Conservation (phyloP, 2,329 filamentous ascomycete species). For the Raffaelea albimanens region DNA sequence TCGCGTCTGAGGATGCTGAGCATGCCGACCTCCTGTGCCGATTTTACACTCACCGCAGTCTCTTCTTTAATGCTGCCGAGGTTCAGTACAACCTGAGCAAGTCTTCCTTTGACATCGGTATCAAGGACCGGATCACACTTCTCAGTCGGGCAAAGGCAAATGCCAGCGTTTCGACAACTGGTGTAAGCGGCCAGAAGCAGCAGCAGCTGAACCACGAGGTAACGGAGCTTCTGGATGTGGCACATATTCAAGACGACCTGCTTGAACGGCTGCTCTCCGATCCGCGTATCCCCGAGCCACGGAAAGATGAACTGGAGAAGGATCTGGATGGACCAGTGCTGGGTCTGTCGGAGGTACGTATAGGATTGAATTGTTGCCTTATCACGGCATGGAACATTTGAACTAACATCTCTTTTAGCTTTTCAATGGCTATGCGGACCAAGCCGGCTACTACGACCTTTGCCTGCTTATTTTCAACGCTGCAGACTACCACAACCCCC, state of each 20-base stretch:
- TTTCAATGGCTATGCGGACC: slow-evolving; percentile 88
- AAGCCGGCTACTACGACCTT: slow-evolving; percentile 81
- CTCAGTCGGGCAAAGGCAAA: slow-evolving; percentile 88
- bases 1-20: slow-evolving; percentile 59
- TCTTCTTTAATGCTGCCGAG: slow-evolving; percentile 77
- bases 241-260: slow-evolving; percentile 89
- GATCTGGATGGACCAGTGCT: slow-evolving; percentile 71
- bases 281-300: slow-evolving; percentile 53
- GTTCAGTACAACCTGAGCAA: slow-evolving; percentile 79
- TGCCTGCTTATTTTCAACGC: slow-evolving; percentile 87
- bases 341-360: slow-evolving; percentile 62
- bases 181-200: slow-evolving; percentile 68
- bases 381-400: slow-evolving; percentile 8
- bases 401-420: slow-evolving; percentile 42
- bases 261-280: slow-evolving; percentile 70
- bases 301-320: slow-evolving; percentile 53
- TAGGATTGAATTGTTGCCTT: background rate
- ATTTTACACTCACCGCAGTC: slow-evolving; percentile 77
- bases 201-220: slow-evolving; percentile 81
- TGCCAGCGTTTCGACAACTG: slow-evolving; percentile 71
- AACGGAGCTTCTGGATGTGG: slow-evolving; percentile 78
- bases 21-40: slow-evolving; percentile 89
- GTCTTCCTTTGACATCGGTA: slow-evolving; percentile 68
- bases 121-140: slow-evolving; percentile 81
- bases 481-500: slow-evolving; percentile 81